Conservation (phyloP, 2,329 filamentous ascomycete species). For the Epichloe coenophiala region DNA sequence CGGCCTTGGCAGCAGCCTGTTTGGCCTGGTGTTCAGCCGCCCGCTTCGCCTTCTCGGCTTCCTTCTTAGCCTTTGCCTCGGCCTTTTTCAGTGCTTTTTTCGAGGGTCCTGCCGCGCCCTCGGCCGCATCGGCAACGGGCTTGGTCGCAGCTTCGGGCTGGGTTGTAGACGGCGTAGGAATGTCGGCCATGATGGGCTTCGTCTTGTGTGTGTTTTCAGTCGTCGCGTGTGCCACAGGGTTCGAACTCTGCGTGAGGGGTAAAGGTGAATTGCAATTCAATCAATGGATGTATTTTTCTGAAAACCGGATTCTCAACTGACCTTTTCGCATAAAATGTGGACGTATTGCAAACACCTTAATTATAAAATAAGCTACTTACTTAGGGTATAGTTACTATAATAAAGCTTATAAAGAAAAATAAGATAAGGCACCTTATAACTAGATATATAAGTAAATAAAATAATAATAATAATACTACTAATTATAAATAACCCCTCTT, state of each 20-base stretch:
- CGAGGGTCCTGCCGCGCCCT: slow-evolving; percentile 4
- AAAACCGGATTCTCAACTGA: background rate
- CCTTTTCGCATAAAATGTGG: too few species aligned
- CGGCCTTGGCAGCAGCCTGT: slow-evolving; percentile 54
- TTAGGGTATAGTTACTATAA: too few species aligned
- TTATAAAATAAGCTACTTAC: too few species aligned
- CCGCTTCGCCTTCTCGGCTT: slow-evolving; percentile 63
- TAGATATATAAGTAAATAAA: too few species aligned
- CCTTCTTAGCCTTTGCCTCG: slow-evolving; percentile 75
- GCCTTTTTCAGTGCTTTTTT: slow-evolving; percentile 76
- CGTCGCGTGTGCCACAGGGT: too few species aligned
- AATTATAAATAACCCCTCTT: too few species aligned
- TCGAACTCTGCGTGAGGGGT: too few species aligned
- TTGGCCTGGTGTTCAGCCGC: slow-evolving; percentile 61
- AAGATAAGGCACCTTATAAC: too few species aligned
- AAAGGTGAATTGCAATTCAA: background rate
- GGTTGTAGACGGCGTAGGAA: background rate
- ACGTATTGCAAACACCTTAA: background rate
- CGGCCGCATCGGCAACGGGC: background rate
- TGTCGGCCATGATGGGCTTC: slow-evolving; percentile 4
- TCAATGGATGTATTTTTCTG: background rate
- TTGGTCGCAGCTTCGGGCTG: background rate
- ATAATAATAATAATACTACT: too few species aligned
- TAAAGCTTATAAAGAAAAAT: too few species aligned
- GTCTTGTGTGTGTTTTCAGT: too few species aligned